These are phyloP conservation scores for Cyclocybe cylindracea DNA, from an alignment of 768 basidiomycete species.

Conservation along the genomic window DNA sequence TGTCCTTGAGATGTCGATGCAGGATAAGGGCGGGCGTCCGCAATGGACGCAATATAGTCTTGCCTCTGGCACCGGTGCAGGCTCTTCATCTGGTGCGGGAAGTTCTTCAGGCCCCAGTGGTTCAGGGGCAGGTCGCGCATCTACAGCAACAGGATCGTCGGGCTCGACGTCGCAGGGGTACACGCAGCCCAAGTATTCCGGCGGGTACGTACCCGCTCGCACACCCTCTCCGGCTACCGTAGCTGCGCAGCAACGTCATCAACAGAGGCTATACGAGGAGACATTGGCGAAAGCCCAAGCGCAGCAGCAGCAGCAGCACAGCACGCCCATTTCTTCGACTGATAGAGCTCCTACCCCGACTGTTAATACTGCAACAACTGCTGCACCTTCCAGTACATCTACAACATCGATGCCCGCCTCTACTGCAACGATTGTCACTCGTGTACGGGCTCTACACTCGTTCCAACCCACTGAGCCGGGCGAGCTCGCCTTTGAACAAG, in stretches of 20 bases:
- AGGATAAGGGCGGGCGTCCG: conserved; percentile 81
- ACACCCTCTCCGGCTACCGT: conserved; percentile 40
- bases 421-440: conserved; percentile 57
- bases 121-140: conserved; percentile 17
- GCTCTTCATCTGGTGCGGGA: conserved; percentile 26
- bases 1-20: conserved; percentile 90
- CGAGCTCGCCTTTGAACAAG: conserved; percentile 89
- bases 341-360: conserved; percentile 10
- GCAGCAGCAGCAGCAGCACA: conserved; percentile 17
- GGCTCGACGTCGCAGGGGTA: conserved; percentile 20
- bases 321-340: conserved; percentile 9
- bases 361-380: conserved; percentile 7
- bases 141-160: conserved; percentile 19
- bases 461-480: conserved; percentile 88
- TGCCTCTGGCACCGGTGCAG: conserved; percentile 27
- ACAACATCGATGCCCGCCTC: conserved; percentile 15
- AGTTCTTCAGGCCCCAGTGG: conserved; percentile 26
- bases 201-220: conserved; percentile 57
- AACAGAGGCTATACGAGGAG: conserved; percentile 23
- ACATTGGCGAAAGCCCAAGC: conserved; percentile 18
- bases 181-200: conserved; percentile 40
- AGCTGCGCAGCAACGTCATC: conserved; percentile 23
- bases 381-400: conserved; percentile 18
- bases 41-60: conserved; percentile 50
- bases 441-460: conserved; percentile 86